phyloP scores from a whole-genome alignment of 352 stramenopile species.

The Globisporangium middletonii region DNA sequence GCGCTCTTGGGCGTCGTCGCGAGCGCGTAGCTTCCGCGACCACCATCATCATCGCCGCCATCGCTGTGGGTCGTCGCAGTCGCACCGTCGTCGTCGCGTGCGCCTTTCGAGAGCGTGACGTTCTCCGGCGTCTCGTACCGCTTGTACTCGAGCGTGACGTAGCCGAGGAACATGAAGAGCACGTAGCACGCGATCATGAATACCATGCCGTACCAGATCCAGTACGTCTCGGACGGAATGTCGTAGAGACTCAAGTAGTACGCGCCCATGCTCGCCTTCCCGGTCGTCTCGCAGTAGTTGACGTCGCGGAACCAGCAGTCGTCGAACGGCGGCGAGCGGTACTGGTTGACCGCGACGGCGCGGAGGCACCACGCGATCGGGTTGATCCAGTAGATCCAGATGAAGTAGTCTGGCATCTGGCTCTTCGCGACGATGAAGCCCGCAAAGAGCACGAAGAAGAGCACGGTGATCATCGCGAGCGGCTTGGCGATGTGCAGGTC shows the following conservation, averaged over 20 bases:
- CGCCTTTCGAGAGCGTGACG: conserved; percentile 2
- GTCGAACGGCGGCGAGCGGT: conserved; percentile 10
- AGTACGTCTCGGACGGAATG: conserved; percentile 15
- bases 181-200: conserved; percentile 17
- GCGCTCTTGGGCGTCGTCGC: background rate
- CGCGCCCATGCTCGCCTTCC: conserved; percentile 6
- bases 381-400: conserved; percentile 14
- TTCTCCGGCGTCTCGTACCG: conserved; percentile 17
- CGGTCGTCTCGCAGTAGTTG: conserved; percentile 9
- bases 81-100: background rate
- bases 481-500: conserved; percentile 39
- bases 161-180: conserved; percentile 12
- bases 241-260: conserved; percentile 14
- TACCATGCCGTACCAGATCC: conserved; percentile 14
- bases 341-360: conserved; percentile 22
- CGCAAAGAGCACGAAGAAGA: conserved; percentile 48
- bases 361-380: conserved; percentile 47
- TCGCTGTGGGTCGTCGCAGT: background rate
- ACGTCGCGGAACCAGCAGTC: conserved; percentile 10
- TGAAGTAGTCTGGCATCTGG: conserved; percentile 37
- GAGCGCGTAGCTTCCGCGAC: background rate
- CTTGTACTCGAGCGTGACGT: conserved; percentile 16
- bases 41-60: background rate
- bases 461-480: conserved; percentile 30
- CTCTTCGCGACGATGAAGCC: conserved; percentile 44